phyloP scores from a whole-genome alignment of 2,329 filamentous ascomycete species.

The Leptographium lundbergii region DNA sequence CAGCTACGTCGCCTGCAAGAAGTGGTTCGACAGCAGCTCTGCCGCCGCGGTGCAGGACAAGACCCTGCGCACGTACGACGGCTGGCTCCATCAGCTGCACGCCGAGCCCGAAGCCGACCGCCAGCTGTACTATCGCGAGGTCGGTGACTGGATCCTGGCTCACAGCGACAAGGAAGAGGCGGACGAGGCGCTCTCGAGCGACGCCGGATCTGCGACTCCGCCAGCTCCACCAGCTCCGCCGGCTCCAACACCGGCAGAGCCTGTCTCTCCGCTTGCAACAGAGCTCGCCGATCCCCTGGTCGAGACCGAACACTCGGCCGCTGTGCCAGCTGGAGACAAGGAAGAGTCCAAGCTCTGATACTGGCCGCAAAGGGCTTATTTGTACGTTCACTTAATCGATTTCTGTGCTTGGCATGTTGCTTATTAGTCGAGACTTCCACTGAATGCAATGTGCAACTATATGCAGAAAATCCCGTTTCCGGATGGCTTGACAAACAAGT shows the following conservation, averaged over 20 bases:
- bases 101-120: constrained; percentile 36
- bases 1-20: constrained; percentile 50
- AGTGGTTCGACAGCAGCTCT: constrained; percentile 39
- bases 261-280: not conserved
- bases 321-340: not conserved
- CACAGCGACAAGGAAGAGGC: constrained; percentile 13
- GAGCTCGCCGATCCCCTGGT: not conserved
- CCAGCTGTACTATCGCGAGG: constrained; percentile 43
- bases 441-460: too few relatives aligned
- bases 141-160: constrained; percentile 53
- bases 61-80: constrained; percentile 60
- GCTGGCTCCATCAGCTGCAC: constrained; percentile 66
- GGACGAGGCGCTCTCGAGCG: not conserved
- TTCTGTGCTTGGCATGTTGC: too few relatives aligned
- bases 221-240: not conserved
- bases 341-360: not conserved
- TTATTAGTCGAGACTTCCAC: too few relatives aligned
- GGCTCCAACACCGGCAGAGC: not conserved
- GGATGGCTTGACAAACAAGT: too few relatives aligned
- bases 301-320: not conserved
- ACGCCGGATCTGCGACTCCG: not conserved
- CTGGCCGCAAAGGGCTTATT: not conserved
- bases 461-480: too few relatives aligned
- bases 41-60: constrained; percentile 50
- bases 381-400: too few relatives aligned